Conservation (phyloP, 2,329 filamentous ascomycete species). For the Proliferodiscus dingleyae region DNA sequence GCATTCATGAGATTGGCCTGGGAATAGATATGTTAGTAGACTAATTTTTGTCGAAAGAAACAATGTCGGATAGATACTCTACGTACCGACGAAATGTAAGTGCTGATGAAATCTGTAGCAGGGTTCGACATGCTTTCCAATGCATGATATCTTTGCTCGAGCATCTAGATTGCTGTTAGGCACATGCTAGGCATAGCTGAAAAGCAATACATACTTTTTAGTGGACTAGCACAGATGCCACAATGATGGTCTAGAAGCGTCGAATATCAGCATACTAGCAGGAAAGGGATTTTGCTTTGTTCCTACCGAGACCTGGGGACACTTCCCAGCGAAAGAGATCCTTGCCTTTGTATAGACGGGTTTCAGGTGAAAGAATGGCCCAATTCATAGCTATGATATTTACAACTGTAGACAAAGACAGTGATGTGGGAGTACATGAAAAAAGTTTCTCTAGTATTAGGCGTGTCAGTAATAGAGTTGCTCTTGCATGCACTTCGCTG, state of each 20-base stretch:
- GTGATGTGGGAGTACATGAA: background rate
- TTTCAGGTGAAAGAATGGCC: constrained; percentile 24
- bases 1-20: constrained; percentile 10
- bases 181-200: background rate
- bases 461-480: too few species aligned
- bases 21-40: constrained; percentile 2
- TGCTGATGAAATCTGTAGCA: constrained; percentile 32
- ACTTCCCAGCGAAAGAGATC: constrained; percentile 29
- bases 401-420: constrained; percentile 1
- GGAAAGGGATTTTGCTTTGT: background rate
- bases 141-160: constrained; percentile 27
- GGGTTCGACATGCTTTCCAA: constrained; percentile 32
- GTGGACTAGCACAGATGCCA: constrained; percentile 27
- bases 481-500: too few species aligned
- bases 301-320: constrained; percentile 29
- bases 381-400: constrained; percentile 22
- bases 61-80: background rate
- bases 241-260: constrained; percentile 29
- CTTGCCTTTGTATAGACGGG: constrained; percentile 28
- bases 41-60: background rate
- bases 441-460: too few species aligned
- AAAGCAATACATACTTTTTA: constrained; percentile 23
- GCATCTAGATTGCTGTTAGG: constrained; percentile 20
- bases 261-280: constrained; percentile 6
- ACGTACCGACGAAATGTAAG: constrained; percentile 31